Base-by-base conservation (phyloP, 1,284 basidiomycete species). In the Ustilago trichophora region DNA sequence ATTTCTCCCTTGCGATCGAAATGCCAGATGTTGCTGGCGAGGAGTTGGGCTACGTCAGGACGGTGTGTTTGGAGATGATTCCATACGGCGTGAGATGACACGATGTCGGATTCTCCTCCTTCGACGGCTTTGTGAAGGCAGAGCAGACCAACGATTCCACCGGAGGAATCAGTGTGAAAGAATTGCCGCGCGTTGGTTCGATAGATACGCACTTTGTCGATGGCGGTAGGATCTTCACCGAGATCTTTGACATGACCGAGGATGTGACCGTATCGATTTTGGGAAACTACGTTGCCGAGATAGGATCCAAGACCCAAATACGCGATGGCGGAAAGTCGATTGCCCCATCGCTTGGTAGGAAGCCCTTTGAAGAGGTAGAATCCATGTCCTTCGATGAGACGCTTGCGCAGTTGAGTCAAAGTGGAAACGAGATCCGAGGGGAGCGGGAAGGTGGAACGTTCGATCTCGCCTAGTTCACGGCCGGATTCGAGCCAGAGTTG, bases 51-150 rank as follows among this genome's bases (percentile, higher is more conserved):
- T 1, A 83, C 80, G 45, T 85, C 83, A 0, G 84, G 84, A 13
- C 83, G 76, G 36, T 83, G 75, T 5, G 52, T 56, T 68, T 84
- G 83, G 1, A 85, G 68, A 7, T 79, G 77, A 72, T 84, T 84
- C 82, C 81, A 85, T 9, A 84, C 57, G 18, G 80, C 60, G 56
- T 85, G 84, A 1, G 82, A 74, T 0, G 82, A 83, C 19, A 82
- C 83, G 33, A 84, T 82, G 64, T 85, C 83, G 21, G 69, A 75
- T 55, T 84, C 83, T 37, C 84, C 84, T 2, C 84, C 84, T 58
- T 83, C 80, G 37, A 80, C 76, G 1, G 84, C 82, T 40, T 78
- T 80, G 72, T 82, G 80, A 12, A 85, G 79, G 45, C 84, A 85
- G 15, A 84, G 77, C 5, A 85, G 74, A 6, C 83, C 83, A 47